Conservation (phyloP, 2,329 filamentous ascomycete species). For the Calonectria pauciramosa region DNA sequence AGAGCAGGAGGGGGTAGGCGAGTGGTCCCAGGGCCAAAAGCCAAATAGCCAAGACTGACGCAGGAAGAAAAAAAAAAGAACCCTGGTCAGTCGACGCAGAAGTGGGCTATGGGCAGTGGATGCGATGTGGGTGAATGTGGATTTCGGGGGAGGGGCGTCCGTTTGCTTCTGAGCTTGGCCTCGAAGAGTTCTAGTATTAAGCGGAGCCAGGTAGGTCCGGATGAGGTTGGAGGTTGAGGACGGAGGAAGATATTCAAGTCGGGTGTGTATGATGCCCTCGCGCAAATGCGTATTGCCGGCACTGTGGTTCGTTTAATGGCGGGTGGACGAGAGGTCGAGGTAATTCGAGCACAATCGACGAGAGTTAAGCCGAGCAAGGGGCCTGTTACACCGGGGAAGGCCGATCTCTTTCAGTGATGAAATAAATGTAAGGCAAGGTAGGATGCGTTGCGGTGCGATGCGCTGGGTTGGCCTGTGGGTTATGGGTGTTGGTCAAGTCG, state of each 20-base stretch:
- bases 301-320: background rate
- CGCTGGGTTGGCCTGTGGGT: constrained; percentile 32
- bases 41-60: constrained; percentile 13
- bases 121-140: constrained; percentile 46
- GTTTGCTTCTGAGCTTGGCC: constrained; percentile 28
- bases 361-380: constrained; percentile 23
- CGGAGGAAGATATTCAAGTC: background rate
- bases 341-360: background rate
- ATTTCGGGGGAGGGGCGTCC: constrained; percentile 38
- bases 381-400: constrained; percentile 40
- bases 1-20: constrained; percentile 24
- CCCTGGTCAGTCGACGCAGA: constrained; percentile 27
- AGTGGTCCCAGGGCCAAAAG: constrained; percentile 22
- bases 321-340: background rate
- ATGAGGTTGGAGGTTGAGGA: background rate
- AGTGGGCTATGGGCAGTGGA: constrained; percentile 14
- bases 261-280: background rate
- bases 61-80: constrained; percentile 16
- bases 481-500: constrained; percentile 35
- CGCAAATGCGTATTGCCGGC: background rate
- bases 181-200: constrained; percentile 40
- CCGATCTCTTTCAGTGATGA: constrained; percentile 36
- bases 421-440: constrained; percentile 18
- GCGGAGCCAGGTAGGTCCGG: constrained; percentile 27
- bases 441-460: constrained; percentile 21